These are phyloP conservation scores for Kwoniella botswanensis DNA, from an alignment of 768 basidiomycete genomes.

Conservation along the genomic window DNA sequence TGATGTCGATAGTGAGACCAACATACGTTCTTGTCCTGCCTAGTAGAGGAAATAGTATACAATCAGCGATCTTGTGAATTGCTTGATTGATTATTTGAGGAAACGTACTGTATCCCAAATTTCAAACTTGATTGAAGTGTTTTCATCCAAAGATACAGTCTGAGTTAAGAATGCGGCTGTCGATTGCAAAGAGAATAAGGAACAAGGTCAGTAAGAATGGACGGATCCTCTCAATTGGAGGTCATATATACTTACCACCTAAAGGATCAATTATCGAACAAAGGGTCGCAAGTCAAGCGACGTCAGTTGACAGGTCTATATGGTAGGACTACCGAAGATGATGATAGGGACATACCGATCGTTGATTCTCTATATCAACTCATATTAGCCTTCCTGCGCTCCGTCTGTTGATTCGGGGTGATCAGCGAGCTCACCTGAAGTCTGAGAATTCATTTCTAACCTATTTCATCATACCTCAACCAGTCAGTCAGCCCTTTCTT, in stretches of 20 bases:
- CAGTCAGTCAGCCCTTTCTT: not conserved
- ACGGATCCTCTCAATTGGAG: no score
- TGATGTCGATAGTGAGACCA: not conserved
- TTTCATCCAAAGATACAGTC: conserved; percentile 86
- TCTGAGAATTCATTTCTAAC: conserved; percentile 60
- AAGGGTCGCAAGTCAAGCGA: conserved; percentile 29
- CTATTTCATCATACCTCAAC: conserved; percentile 29
- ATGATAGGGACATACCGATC: conserved; percentile 38
- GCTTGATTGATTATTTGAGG: not conserved
- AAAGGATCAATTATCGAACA: conserved; percentile 27
- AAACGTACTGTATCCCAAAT: conserved; percentile 73
- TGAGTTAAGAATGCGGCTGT: conserved; percentile 97
- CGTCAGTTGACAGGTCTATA: not conserved
- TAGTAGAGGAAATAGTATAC: conserved; percentile 11
- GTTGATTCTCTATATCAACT: conserved; percentile 52
- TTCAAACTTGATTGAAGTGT: conserved; percentile 94
- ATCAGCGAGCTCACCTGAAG: conserved; percentile 49
- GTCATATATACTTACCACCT: conserved; percentile 34
- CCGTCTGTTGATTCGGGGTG: not conserved
- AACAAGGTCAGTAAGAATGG: not conserved
- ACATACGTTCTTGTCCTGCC: conserved; percentile 58
- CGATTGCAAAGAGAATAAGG: not conserved
- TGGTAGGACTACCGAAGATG: not conserved
- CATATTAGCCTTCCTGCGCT: not conserved
- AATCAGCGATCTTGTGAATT: not conserved